Base-by-base conservation (phyloP, 495 filamentous ascomycete species). In the Penicillium macrosclerotiorum region DNA sequence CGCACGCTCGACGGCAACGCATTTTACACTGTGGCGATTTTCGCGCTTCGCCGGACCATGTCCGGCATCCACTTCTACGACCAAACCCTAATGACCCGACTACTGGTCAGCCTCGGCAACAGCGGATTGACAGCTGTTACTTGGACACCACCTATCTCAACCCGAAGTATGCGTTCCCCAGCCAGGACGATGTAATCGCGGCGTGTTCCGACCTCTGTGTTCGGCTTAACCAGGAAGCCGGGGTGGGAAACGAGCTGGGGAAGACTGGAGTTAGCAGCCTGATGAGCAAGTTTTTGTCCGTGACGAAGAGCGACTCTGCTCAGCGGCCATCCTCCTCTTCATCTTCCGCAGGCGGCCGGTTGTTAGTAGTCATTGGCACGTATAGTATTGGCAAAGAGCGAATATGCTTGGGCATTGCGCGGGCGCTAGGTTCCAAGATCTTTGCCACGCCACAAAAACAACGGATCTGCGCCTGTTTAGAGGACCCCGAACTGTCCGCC, bases 351-450 rank as follows among this genome's bases (percentile, higher is more conserved):
- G 60, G 69, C n/a, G 83, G 81, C 32, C 82, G 89, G 16, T 77
- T 99, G 6, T 78, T 99, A 2, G 86, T 99, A 14, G 81, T 99
- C 7, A 90, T 96, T 49, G 93, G 93, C 42, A 99, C 93, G 2
- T 99, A 99, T 71, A 89, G 83, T 47, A 99, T 99, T 54, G 93
- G 93, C 64, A 99, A 99, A 71, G 93, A 99, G 64, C 84, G 90
- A 42, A 88, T 99, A 56, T 97, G 93, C 64, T 67, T 94, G 14
- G 92, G 89, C 42, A 93, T 97, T 47, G 93, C 93, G 6, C 76
- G 80, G 45, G 92, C 93, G 3, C 81, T 98, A 8, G 73, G 82
- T 33, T 86, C 84, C 59, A 96, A 95, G 61, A 97, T 98, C 60
- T 98, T 85, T 57, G 92, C 94, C 0, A 80, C 88, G 1, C 75